Evolutionary conservation across 2,329 filamentous ascomycete species (phyloP), one percentile per base, ranked within the genome.

Genomic region (Epichloe scottii): DNA sequence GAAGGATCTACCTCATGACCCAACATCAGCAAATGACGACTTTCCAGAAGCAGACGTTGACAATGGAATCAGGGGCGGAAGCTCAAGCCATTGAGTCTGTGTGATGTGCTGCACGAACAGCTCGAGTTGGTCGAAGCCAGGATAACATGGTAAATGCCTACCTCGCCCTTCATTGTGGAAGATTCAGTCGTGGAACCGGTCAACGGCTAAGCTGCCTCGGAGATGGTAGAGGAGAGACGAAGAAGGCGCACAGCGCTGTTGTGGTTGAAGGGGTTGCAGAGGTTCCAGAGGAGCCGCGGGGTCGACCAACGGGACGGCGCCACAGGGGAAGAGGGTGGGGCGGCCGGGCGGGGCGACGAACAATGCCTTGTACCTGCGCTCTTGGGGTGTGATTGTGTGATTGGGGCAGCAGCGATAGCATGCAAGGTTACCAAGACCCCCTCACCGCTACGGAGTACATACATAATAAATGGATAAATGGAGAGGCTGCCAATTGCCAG

Each of bases 81-180:
- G 33, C 39, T 45, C 30, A 23, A 15, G 47, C 46, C 35, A 44
- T 35, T 15, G 17, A 14, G 21, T 43, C 30, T 33, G 30, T 19
- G 47, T 40, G 51, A 17, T n/a, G 3, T 8, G 21, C 45, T 5
- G 14, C 12, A 21, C 14, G 23, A 38, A 48, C 11, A 19, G 15
- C 35, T n/a, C 6, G 19, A 39, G 46, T 3, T 1, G 15, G 21
- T 17, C 17, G 33, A n/a, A 21, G 15, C 3, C 6, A n/a, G 2
- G 26, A 30, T 1, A 21, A 42, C 15, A 48, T 41, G 10, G 52
- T 30, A 30, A 30, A 44, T 46, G 68, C 75, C 65, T 65, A 78
- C 75, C 72, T 78, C 75, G 68, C 75, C 75, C 72, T 77, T 78
- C 75, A 78, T 53, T 30, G 33, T 51, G 11, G 66, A 56, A 58